A percentile compares a stretch with the other conserved stretches of the same genome.
Conservation (phyloP, 2,329 filamentous ascomycete genomes). For the Fusarium ramigenum region DNA sequence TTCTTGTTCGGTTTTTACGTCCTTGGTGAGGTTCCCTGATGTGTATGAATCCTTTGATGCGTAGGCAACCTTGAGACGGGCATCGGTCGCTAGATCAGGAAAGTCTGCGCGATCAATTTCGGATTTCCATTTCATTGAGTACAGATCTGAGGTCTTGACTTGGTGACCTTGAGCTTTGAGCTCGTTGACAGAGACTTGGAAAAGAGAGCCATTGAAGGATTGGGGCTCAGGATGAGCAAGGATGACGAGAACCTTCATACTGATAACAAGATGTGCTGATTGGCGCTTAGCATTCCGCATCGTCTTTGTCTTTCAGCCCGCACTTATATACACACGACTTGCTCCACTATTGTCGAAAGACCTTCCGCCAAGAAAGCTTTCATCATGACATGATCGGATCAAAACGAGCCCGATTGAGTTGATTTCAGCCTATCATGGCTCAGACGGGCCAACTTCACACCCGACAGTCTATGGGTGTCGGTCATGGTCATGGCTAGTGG, state of each 20-base stretch:
- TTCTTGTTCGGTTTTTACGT: conserved; percentile 23
- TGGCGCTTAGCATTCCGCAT: neutral
- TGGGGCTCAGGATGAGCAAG: conserved; percentile 25
- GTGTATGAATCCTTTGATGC: conserved; percentile 4
- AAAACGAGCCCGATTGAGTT: neutral
- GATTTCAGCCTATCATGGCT: neutral
- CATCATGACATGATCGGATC: neutral
- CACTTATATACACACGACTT: neutral
- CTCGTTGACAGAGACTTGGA: conserved; percentile 5
- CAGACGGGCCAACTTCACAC: neutral
- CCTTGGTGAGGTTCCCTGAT: conserved; percentile 11
- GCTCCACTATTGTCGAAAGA: neutral
- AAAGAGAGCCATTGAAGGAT: conserved; percentile 14
- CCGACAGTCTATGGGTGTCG: neutral
- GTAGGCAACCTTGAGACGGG: neutral
- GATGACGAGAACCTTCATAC: conserved; percentile 14
- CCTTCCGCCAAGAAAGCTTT: neutral
- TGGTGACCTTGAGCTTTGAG: conserved; percentile 20
- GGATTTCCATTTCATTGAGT: conserved; percentile 28
- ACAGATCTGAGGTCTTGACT: conserved; percentile 17
- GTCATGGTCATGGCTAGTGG: neutral
- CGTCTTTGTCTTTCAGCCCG: too few relatives aligned
- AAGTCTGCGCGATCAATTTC: conserved; percentile 17
- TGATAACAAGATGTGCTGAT: neutral
- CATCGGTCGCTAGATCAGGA: neutral